Conservation (phyloP, 2,329 filamentous ascomycete genomes). For the Huntiella bhutanensis region DNA sequence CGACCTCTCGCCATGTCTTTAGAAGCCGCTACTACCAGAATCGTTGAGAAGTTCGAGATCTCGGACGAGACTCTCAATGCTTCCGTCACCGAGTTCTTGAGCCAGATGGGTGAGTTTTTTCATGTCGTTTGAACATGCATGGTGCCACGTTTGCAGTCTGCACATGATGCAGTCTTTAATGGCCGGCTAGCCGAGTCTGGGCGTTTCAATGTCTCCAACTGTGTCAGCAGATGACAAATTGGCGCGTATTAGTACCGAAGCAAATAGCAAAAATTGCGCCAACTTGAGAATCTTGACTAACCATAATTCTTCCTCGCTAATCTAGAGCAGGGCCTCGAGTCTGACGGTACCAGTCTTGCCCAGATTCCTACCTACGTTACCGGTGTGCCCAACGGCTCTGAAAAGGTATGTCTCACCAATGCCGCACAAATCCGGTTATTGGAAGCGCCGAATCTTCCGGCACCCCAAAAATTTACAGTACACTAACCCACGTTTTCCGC, state of each 20-base stretch:
- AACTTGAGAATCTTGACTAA: background rate
- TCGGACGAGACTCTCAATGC: slow-evolving; percentile 57
- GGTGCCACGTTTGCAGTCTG: background rate
- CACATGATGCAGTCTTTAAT: background rate
- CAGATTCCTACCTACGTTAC: slow-evolving; percentile 98
- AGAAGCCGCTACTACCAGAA: slow-evolving; percentile 53
- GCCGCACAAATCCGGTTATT: background rate
- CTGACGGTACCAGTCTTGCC: slow-evolving; percentile 64
- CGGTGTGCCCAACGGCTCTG: slow-evolving; percentile 84
- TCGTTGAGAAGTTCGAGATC: slow-evolving; percentile 76
- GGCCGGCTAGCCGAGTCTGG: background rate
- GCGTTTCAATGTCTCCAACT: background rate
- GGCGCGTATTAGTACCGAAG: background rate
- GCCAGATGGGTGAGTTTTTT: slow-evolving; percentile 48
- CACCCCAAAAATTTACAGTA: background rate
- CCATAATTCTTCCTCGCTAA: background rate
- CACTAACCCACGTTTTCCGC: slow-evolving; percentile 6
- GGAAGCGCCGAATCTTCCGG: background rate
- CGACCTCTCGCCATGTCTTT: slow-evolving; percentile 41
- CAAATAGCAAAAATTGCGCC: no score
- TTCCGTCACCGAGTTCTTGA: slow-evolving; percentile 69
- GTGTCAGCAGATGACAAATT: background rate
- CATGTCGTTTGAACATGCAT: background rate
- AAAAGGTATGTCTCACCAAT: slow-evolving; percentile 48
- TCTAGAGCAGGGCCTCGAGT: slow-evolving; percentile 62